Conservation (phyloP, 139 green algal genomes). For the Micromonas commoda region DNA sequence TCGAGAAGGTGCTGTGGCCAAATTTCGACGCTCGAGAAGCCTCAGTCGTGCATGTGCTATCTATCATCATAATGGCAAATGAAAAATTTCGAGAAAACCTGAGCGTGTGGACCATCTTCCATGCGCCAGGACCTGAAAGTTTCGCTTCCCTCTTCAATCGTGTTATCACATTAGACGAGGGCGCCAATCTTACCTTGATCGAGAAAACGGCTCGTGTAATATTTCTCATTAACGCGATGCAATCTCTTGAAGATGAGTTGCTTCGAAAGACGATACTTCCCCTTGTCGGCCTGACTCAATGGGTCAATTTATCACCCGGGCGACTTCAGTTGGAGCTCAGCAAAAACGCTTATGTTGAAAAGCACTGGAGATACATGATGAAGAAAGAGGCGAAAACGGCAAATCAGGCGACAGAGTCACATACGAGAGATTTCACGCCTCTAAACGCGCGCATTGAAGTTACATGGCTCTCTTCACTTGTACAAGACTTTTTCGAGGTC, state of each 20-base stretch:
- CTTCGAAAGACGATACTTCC: conserved; percentile 62
- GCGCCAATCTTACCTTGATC: not conserved
- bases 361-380: conserved; percentile 73
- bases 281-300: conserved; percentile 79
- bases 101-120: not conserved
- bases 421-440: not conserved
- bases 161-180: not conserved
- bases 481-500: not conserved
- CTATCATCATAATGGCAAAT: not conserved
- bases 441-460: not conserved
- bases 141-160: not conserved
- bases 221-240: not conserved
- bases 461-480: not conserved
- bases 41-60: not conserved
- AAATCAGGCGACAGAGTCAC: conserved; percentile 28
- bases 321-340: conserved; percentile 73
- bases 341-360: conserved; percentile 58
- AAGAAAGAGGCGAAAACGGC: conserved; percentile 76
- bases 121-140: too few relatives aligned
- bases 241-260: conserved; percentile 70
- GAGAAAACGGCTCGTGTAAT: conserved; percentile 3
- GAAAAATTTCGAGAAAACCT: not conserved
- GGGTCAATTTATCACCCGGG: conserved; percentile 65
- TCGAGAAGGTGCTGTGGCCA: too few relatives aligned
- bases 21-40: too few relatives aligned